Evolutionary conservation across 495 filamentous ascomycete genomes (phyloP).

Genomic region (Margaritispora aquatica): DNA sequence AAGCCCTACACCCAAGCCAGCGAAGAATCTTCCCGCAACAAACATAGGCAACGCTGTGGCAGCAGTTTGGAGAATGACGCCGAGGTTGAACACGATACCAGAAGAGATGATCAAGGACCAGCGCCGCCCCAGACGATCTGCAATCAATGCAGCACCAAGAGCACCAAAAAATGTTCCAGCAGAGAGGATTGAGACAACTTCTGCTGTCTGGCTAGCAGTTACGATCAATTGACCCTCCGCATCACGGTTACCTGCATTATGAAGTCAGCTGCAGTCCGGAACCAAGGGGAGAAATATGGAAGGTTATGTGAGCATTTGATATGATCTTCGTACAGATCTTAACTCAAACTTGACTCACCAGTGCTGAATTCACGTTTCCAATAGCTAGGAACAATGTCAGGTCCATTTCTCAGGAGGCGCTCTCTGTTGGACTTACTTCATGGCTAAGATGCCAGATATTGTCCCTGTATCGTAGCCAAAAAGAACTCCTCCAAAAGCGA

Average conservation of each 20-base stretch:
- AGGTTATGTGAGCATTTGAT: too few species aligned
- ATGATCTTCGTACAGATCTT: too few species aligned
- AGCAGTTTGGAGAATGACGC: conserved; percentile 71
- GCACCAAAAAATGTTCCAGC: conserved; percentile 86
- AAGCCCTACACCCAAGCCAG: conserved; percentile 77
- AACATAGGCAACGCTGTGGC: conserved; percentile 61
- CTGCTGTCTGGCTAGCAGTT: conserved; percentile 52
- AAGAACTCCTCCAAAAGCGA: conserved; percentile 81
- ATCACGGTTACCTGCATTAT: too few species aligned
- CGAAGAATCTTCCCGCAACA: conserved; percentile 70
- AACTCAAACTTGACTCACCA: too few species aligned
- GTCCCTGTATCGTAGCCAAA: conserved; percentile 86
- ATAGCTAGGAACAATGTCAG: neutral
- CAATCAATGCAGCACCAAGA: conserved; percentile 57
- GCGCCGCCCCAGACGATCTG: conserved; percentile 52
- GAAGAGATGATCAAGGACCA: conserved; percentile 57
- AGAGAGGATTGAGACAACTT: conserved; percentile 79
- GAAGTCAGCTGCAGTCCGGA: too few species aligned
- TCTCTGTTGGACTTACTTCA: conserved; percentile 47
- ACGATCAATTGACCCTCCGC: too few species aligned
- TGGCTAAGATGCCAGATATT: conserved; percentile 78
- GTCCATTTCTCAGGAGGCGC: neutral
- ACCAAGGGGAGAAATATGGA: too few species aligned
- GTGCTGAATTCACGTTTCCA: conserved; percentile 70
- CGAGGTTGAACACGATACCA: conserved; percentile 60